Evolutionary conservation across 176 grass and related monocot species (phyloP), one percentile per base, ranked within the genome.

Genomic region (Rhipidocladum racemiflorum): DNA sequence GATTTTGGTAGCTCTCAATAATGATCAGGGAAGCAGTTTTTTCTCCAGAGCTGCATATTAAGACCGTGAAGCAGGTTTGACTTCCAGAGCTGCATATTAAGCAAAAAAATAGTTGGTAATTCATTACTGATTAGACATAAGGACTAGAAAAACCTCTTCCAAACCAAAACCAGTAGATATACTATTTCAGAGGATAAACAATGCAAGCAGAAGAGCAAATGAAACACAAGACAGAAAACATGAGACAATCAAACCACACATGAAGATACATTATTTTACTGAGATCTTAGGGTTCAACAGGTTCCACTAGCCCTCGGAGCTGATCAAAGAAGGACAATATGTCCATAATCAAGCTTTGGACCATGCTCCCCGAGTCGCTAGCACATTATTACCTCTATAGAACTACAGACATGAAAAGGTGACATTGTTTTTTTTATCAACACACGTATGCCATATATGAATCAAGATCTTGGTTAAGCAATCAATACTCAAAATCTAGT

Each of bases 151-250:
- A 55, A 12, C 12, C 6, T 15, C 36, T 43, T 34, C 3, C 0
- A 25, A 77, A 77, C 55, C 48, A 6, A 70, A 70, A 76, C 1
- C 12, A 34, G 4, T 64, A 45, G 70, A 43, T n/a, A 7, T 35
- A 78, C 46, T 13, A 29, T 23, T 34, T 45, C 32, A 34, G 25
- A 56, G 38, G 49, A 10, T 65, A 43, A 21, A 62, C 18, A 35
- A 70, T 68, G 83, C 14, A 43, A 76, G 20, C 42, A 34, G 23
- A 60, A 65, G 39, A 39, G 70, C n/a, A 68, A 59, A 72, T 63
- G 0, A 34, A 65, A 70, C 43, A 44, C 23, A 81, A 16, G 24
- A 78, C 11, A 49, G 36, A 13, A 57, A 44, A 44, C 77, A 81
- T 57, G 10, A 45, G 25, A 59, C 43, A 40, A 59, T 81, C 50